These are phyloP conservation scores for Halophytophthora batemanensis DNA, from an alignment of 352 stramenopile species.

Conservation along the genomic window DNA sequence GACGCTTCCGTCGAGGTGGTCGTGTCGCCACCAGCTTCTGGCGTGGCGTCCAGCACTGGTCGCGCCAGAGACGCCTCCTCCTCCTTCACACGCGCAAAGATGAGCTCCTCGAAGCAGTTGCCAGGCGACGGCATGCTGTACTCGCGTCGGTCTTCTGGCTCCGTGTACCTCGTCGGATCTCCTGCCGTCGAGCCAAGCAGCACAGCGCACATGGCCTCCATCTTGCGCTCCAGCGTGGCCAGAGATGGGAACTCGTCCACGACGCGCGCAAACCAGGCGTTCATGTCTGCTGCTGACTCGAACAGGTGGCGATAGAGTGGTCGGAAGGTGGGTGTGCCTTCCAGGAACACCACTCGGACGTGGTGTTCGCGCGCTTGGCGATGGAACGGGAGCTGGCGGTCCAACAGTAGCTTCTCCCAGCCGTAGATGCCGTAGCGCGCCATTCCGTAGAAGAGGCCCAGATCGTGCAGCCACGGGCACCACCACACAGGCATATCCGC, in stretches of 20 bases:
- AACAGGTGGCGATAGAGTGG: conserved; percentile 68
- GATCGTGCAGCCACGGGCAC: conserved; percentile 87
- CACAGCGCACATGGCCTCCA: conserved; percentile 56
- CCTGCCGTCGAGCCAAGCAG: conserved; percentile 19
- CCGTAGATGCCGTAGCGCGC: conserved; percentile 68
- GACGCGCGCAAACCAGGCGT: conserved; percentile 59
- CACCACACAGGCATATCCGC: conserved; percentile 85
- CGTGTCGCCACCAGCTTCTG: conserved; percentile 3
- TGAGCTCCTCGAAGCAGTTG: conserved; percentile 55
- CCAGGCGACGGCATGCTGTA: conserved; percentile 59
- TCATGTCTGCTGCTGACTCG: conserved; percentile 36
- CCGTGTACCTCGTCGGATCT: conserved; percentile 37
- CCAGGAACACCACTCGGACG: conserved; percentile 70
- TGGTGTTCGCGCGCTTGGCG: conserved; percentile 62
- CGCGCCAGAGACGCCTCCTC: conserved; percentile 30
- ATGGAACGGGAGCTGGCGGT: conserved; percentile 75
- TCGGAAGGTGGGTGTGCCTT: conserved; percentile 47
- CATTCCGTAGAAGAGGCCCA: conserved; percentile 78
- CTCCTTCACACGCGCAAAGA: conserved; percentile 34
- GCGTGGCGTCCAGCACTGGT: conserved; percentile 11
- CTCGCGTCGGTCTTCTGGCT: conserved; percentile 50
- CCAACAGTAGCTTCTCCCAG: conserved; percentile 67
- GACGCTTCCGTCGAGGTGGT: conserved; percentile 7
- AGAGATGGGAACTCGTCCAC: conserved; percentile 78
- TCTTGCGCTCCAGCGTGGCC: conserved; percentile 66